Evolutionary conservation across 805 yeast genomes (phyloP).

Genomic region (Candida odintsovae): DNA sequence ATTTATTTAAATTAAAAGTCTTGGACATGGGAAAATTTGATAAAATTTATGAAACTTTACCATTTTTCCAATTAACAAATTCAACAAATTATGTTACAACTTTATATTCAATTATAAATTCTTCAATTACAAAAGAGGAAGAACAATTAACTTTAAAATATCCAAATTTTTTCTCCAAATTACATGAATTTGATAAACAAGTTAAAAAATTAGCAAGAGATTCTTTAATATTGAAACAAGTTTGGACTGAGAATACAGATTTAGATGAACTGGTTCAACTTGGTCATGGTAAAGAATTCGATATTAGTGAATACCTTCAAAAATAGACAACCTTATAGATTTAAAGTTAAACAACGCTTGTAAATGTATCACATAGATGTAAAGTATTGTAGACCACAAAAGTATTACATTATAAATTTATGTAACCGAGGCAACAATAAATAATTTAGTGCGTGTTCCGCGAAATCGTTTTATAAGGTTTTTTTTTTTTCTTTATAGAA

Average conservation of each 20-base stretch:
- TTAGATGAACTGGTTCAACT: background rate
- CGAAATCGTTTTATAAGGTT: background rate
- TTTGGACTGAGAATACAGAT: background rate
- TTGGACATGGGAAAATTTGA: constrained; percentile 6
- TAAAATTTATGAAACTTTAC: constrained; percentile 11
- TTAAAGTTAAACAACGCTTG: no score
- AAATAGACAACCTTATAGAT: background rate
- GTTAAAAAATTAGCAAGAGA: constrained; percentile 11
- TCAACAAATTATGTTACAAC: constrained; percentile 1
- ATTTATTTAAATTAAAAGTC: background rate
- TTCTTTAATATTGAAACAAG: background rate
- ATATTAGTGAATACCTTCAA: background rate
- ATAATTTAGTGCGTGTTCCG: background rate
- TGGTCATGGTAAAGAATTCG: background rate
- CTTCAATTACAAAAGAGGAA: constrained; percentile 10
- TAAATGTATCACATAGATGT: no score
- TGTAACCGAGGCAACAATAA: background rate
- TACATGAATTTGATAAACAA: constrained; percentile 10
- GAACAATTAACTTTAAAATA: constrained; percentile 6
- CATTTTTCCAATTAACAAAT: constrained; percentile 11
- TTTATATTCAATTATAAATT: constrained; percentile 7
- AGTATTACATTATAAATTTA: no score
- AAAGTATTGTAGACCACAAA: no score
- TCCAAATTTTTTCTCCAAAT: constrained; percentile 17
- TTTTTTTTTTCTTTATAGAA: background rate